Evolutionary conservation across 176 grass and related monocot genomes (phyloP), one percentile per base, ranked within the genome.

Genomic region (Triticum dicoccoides): DNA sequence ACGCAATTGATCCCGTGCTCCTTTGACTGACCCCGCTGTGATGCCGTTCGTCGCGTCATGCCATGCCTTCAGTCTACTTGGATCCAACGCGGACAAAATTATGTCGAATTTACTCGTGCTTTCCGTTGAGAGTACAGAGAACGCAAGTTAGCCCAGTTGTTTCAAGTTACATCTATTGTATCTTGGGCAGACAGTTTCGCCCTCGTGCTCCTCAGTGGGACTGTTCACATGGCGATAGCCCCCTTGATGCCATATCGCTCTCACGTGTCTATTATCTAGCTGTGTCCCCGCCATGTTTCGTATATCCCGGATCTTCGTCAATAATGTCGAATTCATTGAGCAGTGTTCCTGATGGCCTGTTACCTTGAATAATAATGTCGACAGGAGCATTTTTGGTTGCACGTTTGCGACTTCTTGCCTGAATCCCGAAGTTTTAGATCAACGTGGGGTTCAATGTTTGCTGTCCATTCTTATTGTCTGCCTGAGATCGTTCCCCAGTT

Each of bases 351-450:
- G 76, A 21, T 45, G 65, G 8, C 44, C 69, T 70, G 0, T 71
- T 77, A n/a, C 51, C 74, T 47, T 47, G 51, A 54, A 54, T 63
- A 73, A 76, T 77, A 71, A 62, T 79, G 44, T 29, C 6, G 71
- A 86, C 83, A 90, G 77, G 21, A 70, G 17, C 83, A 11, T 78
- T 88, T 91, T 91, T 81, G 90, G 82, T 72, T n/a, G 52, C 86
- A 76, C 69, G 52, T 77, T 72, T 66, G 49, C 61, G 18, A 35
- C 81, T 3, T 91, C 81, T 78, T 44, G 86, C 78, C 76, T 88
- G 4, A 78, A 45, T 21, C 77, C 71, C 66, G 11, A 85, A 72
- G 71, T 72, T 21, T 76, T 44, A 45, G 20, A 88, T 91, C 77
- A 42, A n/a, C 24, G 78, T 91, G 82, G 90, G 82, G 82, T 15